Conservation (phyloP, 2,329 filamentous ascomycete species). For the Verticillium tricorpus region DNA sequence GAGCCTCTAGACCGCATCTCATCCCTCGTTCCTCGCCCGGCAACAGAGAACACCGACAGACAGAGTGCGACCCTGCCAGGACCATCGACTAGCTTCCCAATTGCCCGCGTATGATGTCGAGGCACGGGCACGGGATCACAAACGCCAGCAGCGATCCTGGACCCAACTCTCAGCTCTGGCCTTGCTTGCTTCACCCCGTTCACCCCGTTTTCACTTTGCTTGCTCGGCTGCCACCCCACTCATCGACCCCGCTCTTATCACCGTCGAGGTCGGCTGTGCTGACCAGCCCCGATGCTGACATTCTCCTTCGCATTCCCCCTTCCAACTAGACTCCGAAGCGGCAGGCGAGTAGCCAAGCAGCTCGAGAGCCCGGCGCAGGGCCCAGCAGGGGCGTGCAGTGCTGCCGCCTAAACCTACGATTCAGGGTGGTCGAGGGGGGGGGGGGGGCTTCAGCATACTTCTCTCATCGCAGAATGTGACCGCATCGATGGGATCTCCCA, state of each 20-base stretch:
- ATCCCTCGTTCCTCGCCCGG: conserved; percentile 4
- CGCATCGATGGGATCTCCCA: neutral
- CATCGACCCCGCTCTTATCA: conserved; percentile 10
- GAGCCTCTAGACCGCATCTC: conserved; percentile 4
- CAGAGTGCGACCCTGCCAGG: conserved; percentile 5
- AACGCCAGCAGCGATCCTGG: neutral
- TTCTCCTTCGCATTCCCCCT: neutral
- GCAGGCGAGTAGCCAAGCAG: conserved; percentile 11
- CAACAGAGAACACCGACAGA: neutral
- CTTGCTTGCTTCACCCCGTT: neutral
- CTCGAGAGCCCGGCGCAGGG: conserved; percentile 22
- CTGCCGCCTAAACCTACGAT: neutral
- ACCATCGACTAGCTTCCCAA: neutral
- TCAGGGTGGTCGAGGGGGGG: neutral
- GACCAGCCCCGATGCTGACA: conserved; percentile 11
- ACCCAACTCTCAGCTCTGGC: neutral
- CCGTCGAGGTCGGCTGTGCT: conserved; percentile 3
- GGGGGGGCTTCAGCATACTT: neutral
- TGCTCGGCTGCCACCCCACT: conserved; percentile 8
- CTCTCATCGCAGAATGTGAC: neutral
- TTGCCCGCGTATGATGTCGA: neutral
- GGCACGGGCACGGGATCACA: neutral
- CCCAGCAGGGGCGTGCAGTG: neutral
- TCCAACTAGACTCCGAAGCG: neutral
- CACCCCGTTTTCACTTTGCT: neutral